A percentile compares a stretch with the other conserved stretches of the same genome.
These are phyloP conservation scores for Ulota crispa DNA, from an alignment of 225 moss, liverwort and hornwort species.

Conservation along the genomic window DNA sequence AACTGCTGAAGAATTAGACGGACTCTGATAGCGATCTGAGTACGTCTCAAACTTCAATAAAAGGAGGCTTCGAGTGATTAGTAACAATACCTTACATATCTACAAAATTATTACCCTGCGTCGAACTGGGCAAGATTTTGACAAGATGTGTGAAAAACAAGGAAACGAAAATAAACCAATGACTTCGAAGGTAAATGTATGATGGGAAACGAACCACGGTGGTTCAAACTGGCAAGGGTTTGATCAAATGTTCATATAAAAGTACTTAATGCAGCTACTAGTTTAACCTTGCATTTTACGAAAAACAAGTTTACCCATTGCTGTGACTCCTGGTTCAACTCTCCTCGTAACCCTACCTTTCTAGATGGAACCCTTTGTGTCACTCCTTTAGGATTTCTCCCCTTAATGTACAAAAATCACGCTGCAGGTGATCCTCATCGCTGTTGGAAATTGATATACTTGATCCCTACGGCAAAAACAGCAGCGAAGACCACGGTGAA, in stretches of 20 bases:
- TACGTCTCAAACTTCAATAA: background rate
- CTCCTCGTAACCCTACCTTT: constrained; percentile 14
- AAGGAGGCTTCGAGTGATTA: background rate
- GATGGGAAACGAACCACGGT: background rate
- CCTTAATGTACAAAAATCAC: constrained; percentile 35
- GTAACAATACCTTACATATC: background rate
- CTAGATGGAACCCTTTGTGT: constrained; percentile 21
- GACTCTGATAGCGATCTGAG: background rate
- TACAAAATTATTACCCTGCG: background rate
- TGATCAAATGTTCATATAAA: constrained; percentile 18
- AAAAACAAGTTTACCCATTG: constrained; percentile 2
- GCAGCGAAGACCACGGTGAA: constrained; percentile 54
- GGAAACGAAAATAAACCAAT: background rate
- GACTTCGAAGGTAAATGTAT: background rate
- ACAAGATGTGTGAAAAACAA: background rate
- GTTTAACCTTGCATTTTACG: constrained; percentile 8
- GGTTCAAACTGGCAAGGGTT: constrained; percentile 17
- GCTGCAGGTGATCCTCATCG: constrained; percentile 25
- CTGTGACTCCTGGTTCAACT: constrained; percentile 12
- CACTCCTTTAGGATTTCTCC: background rate
- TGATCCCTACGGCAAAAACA: constrained; percentile 60
- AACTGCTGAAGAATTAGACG: background rate
- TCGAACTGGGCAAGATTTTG: background rate
- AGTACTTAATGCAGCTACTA: constrained; percentile 1
- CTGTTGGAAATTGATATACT: constrained; percentile 60